Evolutionary conservation across 345 rosid species (phyloP), one percentile per base, ranked within the genome.

Genomic region (Brassica rapa): DNA sequence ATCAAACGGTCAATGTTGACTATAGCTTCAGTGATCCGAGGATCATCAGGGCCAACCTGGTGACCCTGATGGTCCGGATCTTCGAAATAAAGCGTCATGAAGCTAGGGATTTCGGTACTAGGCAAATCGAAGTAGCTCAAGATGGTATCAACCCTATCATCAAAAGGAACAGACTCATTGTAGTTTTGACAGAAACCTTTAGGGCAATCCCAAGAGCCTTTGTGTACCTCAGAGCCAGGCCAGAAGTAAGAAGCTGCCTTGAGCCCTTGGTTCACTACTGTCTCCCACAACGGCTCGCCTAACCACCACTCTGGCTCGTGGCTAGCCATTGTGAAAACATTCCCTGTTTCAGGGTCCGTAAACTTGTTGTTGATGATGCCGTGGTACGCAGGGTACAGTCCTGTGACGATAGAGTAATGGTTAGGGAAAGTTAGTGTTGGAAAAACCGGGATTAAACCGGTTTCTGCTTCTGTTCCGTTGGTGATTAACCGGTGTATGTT

Each of bases 271-370:
- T 88, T 92, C n/a, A 51, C 87, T 78, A 87, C 91, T 1, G 98
- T 94, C 79, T 87, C 97, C 97, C 97, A 90, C 1, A 94, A 49
- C 2, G 98, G 96, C 85, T 94, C 98, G 6, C 97, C 98, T 3
- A 94, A 79, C 98, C 97, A 94, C 96, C 97, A 90, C 77, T 92
- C 87, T 16, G 96, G 87, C 55, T 92, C 91, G 21, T 87, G 89
- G 43, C 56, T 51, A 15, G 8, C 89, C 88, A 92, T 82, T 89
- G 12, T 83, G 76, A 94, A 90, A 35, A 15, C 5, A 0, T 90
- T 89, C 0, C 92, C 93, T 2, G 84, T 80, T 0, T 74, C 1
- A 0, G 97, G 97, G 65, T 94, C 98, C 4, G 77, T 77, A 7
- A 94, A 92, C 11, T 70, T 30, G 82, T 94, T 94, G 68, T 85